A percentile compares a stretch with the other conserved stretches of the same genome.
phyloP scores from a whole-genome alignment of 148 eudicot species.

The Fallopia convolvulus region DNA sequence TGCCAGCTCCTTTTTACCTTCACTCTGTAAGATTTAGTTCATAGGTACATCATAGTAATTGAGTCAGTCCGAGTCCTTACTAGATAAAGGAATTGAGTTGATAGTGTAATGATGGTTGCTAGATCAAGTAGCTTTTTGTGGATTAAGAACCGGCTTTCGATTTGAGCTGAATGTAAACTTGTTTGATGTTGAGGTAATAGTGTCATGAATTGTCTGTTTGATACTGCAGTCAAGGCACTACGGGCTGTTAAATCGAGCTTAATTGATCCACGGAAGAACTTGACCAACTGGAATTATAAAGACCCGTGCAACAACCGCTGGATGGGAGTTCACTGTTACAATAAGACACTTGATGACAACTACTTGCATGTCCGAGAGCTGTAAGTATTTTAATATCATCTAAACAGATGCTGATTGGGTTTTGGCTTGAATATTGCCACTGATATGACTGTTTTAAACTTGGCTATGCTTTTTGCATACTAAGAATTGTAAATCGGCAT shows the following conservation, averaged over 20 bases:
- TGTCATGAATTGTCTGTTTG: background rate
- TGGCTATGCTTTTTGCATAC: background rate
- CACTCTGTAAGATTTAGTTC: too few relatives aligned
- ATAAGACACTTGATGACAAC: slow-evolving; percentile 22
- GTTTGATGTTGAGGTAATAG: background rate
- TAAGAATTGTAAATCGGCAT: background rate
- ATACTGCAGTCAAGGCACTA: slow-evolving; percentile 32
- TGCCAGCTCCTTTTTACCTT: too few relatives aligned
- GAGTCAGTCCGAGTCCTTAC: background rate
- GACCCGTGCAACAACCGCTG: slow-evolving; percentile 40
- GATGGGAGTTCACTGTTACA: slow-evolving; percentile 38
- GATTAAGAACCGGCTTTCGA: background rate
- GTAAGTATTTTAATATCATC: slow-evolving; percentile 24
- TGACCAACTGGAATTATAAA: slow-evolving; percentile 27
- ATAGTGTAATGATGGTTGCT: background rate
- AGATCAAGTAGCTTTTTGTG: background rate
- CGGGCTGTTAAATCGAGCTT: slow-evolving; percentile 21
- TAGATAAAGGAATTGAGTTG: background rate
- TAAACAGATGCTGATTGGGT: background rate
- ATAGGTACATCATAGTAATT: too few relatives aligned
- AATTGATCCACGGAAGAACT: slow-evolving; percentile 27
- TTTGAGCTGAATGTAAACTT: background rate
- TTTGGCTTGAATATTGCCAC: background rate
- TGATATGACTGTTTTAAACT: background rate
- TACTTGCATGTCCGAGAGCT: slow-evolving; percentile 35